Base-by-base conservation (phyloP, 2,329 filamentous ascomycete species). In the Lachnellula occidentalis region DNA sequence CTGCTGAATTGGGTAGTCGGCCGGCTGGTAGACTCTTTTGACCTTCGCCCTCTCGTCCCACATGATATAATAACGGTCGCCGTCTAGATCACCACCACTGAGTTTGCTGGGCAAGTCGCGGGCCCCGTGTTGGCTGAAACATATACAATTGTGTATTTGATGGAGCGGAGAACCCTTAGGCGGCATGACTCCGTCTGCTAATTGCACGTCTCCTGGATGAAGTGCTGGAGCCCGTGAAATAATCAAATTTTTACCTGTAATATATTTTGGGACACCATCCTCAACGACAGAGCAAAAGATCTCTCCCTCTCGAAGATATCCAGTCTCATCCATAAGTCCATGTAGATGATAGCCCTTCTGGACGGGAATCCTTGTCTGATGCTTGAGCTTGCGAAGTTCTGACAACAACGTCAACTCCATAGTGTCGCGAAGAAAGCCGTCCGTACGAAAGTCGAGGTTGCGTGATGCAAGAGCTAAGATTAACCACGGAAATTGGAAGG, bases 311-410 rank as follows among this genome's bases (percentile, higher is more conserved):
- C 78, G 60, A 0, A 95, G 74, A 36, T 78, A 80, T 0, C 80
- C 82, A 0, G 87, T 90, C 69, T 95, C 90, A 58, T 95, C 90
- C 81, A 94, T 88, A 49, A 95, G 77, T 0, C 90, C 90, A 61
- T 90, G 91, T 0, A 95, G 75, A 0, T 88, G 91, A n/a, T 85
- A 78, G 0, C 88, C 90, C 15, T 85, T 69, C 0, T 78, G 70
- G 0, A 95, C 79, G 0, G 81, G 85, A 34, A 95, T 94, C 1
- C 88, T 81, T 0, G 87, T 83, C 51, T 86, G 87, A 70, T 94
- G 84, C 67, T 95, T 95, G 37, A 95, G 72, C 27, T 87, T 76
- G 3, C 88, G 80, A 4, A 95, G 73, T 60, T 88, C 85, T 1
- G 79, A 74, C n/a, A 94, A 72, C 0, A 92, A 76, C 7, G 84